Conservation (phyloP, 2,329 filamentous ascomycete species). For the Alternaria sp. region DNA sequence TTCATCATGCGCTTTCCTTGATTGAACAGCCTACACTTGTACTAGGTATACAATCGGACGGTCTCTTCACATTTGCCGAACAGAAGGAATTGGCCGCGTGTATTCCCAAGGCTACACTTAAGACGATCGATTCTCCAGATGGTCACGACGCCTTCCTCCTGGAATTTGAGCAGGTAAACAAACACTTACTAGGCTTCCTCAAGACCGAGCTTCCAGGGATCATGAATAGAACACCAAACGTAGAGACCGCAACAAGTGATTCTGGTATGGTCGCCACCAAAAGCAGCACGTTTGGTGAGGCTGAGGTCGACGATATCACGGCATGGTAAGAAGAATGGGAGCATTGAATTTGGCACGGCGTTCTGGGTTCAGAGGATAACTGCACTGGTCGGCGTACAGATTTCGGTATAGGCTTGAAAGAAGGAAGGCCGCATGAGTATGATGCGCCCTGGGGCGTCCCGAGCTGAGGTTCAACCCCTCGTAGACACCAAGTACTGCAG, state of each 20-base stretch:
- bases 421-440: constrained; percentile 42
- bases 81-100: constrained; percentile 88
- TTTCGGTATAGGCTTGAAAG: constrained; percentile 50
- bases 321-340: constrained; percentile 70
- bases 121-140: constrained; percentile 91
- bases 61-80: constrained; percentile 95
- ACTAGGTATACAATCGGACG: constrained; percentile 92
- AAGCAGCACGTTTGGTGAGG: constrained; percentile 92
- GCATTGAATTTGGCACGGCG: constrained; percentile 32
- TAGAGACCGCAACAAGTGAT: constrained; percentile 50
- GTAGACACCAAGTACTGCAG: constrained; percentile 7
- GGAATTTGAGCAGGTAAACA: constrained; percentile 97
- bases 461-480: constrained; percentile 47
- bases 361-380: constrained; percentile 18
- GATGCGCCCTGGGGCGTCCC: constrained; percentile 20
- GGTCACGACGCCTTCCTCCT: constrained; percentile 96
- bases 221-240: constrained; percentile 65
- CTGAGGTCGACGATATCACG: constrained; percentile 94
- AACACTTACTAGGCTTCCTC: constrained; percentile 83
- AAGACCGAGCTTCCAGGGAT: constrained; percentile 84
- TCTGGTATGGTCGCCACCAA: constrained; percentile 70
- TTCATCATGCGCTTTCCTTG: constrained; percentile 73
- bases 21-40: constrained; percentile 91
- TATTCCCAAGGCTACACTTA: constrained; percentile 77
- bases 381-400: constrained; percentile 32